Evolutionary conservation across 768 basidiomycete species (phyloP).

Genomic region (Brasilioporus rufonigricans): DNA sequence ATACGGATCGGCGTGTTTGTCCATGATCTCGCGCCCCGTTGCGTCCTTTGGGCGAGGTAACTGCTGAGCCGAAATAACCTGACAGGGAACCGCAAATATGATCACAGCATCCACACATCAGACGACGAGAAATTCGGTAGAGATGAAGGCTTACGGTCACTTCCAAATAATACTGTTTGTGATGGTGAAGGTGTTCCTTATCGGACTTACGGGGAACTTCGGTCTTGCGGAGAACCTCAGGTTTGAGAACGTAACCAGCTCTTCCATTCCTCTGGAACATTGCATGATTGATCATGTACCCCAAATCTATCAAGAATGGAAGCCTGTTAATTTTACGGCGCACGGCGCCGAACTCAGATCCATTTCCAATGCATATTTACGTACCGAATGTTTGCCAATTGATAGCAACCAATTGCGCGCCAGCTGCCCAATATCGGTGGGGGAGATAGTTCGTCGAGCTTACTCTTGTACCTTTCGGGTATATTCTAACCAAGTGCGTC

Average conservation of each 20-base stretch:
- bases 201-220: constrained; percentile 51
- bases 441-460: constrained; percentile 87
- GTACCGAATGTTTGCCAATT: constrained; percentile 97
- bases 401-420: constrained; percentile 86
- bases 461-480: constrained; percentile 81
- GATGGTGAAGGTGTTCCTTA: constrained; percentile 53
- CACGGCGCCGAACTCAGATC: background rate
- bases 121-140: background rate
- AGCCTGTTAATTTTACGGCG: background rate
- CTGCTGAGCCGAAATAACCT: constrained; percentile 88
- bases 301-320: constrained; percentile 58
- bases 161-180: constrained; percentile 59
- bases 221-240: constrained; percentile 64
- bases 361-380: constrained; percentile 21
- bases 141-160: constrained; percentile 47
- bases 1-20: constrained; percentile 66
- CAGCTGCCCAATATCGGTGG: constrained; percentile 85
- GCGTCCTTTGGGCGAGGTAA: constrained; percentile 72
- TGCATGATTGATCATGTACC: constrained; percentile 89
- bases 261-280: constrained; percentile 95
- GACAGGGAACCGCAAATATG: background rate
- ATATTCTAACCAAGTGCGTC: constrained; percentile 78
- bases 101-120: background rate
- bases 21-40: constrained; percentile 56
- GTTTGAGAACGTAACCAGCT: constrained; percentile 88